Conservation (phyloP, 139 green algal species). For the Auxenochlorella pyrenoidosa region DNA sequence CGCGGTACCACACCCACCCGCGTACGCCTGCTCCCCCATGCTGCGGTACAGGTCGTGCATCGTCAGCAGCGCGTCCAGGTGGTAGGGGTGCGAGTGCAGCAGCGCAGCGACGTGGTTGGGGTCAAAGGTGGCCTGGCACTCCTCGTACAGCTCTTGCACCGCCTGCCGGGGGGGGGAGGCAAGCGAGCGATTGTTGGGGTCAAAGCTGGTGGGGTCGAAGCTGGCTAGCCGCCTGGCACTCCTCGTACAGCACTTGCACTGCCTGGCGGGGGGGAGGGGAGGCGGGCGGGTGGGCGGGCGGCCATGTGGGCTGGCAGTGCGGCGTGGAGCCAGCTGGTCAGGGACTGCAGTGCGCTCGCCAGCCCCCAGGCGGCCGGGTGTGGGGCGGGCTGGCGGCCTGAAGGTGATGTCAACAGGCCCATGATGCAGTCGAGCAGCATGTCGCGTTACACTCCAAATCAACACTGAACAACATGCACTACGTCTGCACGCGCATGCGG, state of each 20-base stretch:
- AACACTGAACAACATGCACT: too few relatives aligned
- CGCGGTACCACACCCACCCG: conserved; percentile 65
- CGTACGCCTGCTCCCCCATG: conserved; percentile 75
- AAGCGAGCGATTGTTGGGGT: conserved; percentile 70
- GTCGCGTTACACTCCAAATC: too few relatives aligned
- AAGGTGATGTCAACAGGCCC: too few relatives aligned
- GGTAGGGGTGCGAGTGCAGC: conserved; percentile 81
- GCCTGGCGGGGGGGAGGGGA: neutral
- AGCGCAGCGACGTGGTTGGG: conserved; percentile 80
- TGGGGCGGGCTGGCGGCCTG: too few relatives aligned
- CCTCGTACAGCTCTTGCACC: conserved; percentile 7
- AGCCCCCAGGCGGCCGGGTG: too few relatives aligned
- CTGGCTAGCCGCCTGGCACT: conserved; percentile 63
- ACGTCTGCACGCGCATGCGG: too few relatives aligned
- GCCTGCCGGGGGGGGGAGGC: neutral
- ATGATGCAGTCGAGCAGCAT: too few relatives aligned
- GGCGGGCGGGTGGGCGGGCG: too few relatives aligned
- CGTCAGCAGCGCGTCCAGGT: conserved; percentile 90
- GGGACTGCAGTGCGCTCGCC: too few relatives aligned
- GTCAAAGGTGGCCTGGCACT: conserved; percentile 76
- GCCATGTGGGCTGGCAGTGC: neutral
- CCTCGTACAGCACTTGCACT: conserved; percentile 24
- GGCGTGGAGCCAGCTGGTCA: too few relatives aligned
- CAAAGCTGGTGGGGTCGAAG: conserved; percentile 81
- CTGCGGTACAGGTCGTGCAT: conserved; percentile 88